These are phyloP conservation scores for Corrigiola litoralis DNA, from an alignment of 179 eudicot genomes.

Conservation along the genomic window DNA sequence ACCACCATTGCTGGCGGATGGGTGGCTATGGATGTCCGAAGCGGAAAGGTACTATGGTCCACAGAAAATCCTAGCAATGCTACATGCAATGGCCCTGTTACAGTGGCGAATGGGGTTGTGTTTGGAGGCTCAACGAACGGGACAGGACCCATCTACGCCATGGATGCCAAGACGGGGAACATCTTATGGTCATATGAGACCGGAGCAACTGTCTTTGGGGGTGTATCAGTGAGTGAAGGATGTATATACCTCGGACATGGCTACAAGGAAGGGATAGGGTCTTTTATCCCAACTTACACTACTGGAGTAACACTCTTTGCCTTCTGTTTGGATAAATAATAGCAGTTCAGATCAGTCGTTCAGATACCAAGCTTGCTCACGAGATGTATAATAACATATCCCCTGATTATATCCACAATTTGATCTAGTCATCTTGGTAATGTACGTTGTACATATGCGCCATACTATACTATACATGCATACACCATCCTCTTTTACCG, in stretches of 20 bases:
- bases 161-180: slow-evolving; percentile 30
- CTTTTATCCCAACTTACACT: slow-evolving; percentile 15
- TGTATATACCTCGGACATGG: slow-evolving; percentile 42
- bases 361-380: too few species aligned
- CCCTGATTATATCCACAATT: too few species aligned
- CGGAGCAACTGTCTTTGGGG: slow-evolving; percentile 33
- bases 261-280: slow-evolving; percentile 22
- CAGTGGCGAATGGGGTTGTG: slow-evolving; percentile 48
- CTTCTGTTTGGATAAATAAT: slow-evolving; percentile 28
- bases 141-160: slow-evolving; percentile 42
- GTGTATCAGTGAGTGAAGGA: slow-evolving; percentile 32
- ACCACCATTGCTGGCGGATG: slow-evolving; percentile 41
- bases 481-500: too few species aligned
- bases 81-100: slow-evolving; percentile 38
- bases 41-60: slow-evolving; percentile 44
- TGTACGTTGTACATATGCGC: too few species aligned
- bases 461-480: too few species aligned
- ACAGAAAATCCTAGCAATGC: slow-evolving; percentile 39
- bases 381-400: too few species aligned
- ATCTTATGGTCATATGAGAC: slow-evolving; percentile 42
- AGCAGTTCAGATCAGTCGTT: too few species aligned
- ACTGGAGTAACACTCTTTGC: slow-evolving; percentile 31
- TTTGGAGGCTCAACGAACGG: slow-evolving; percentile 38
- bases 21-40: slow-evolving; percentile 48
- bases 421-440: too few species aligned